These are phyloP conservation scores for Suhomyces yuchorum DNA, from an alignment of 1,139 yeast species.

Conservation along the genomic window DNA sequence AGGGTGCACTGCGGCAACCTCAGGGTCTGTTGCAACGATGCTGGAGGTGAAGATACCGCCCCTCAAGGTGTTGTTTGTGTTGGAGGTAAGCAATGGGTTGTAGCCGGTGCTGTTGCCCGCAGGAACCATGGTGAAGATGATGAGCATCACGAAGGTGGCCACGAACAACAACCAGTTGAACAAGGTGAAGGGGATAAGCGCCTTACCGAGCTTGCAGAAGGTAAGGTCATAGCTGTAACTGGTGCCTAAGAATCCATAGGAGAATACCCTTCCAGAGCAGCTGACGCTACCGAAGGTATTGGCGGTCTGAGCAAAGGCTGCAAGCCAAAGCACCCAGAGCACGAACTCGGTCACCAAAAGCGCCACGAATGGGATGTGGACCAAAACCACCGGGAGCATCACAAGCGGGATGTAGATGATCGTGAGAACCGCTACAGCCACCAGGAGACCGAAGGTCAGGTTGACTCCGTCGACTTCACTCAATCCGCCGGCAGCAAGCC, in stretches of 20 bases:
- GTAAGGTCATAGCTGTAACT: not conserved
- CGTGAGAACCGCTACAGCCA: conserved; percentile 25
- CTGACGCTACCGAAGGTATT: conserved; percentile 24
- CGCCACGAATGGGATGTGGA: conserved; percentile 18
- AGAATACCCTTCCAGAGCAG: conserved; percentile 18
- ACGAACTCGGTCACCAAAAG: conserved; percentile 26
- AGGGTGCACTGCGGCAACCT: not conserved
- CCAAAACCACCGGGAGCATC: conserved; percentile 19
- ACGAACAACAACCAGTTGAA: conserved; percentile 32
- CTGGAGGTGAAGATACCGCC: conserved; percentile 9
- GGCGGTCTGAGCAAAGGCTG: conserved; percentile 27
- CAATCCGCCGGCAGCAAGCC: conserved; percentile 29
- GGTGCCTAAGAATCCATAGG: not conserved
- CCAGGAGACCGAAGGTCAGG: conserved; percentile 25
- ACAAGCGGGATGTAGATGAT: conserved; percentile 24
- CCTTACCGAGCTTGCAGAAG: conserved; percentile 31
- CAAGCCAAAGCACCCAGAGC: conserved; percentile 22
- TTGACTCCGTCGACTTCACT: conserved; percentile 16
- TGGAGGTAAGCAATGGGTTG: conserved; percentile 1
- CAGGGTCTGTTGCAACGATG: not conserved
- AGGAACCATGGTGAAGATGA: conserved; percentile 29
- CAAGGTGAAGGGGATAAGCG: conserved; percentile 33
- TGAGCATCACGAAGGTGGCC: conserved; percentile 24
- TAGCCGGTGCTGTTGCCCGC: not conserved
- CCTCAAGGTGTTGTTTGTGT: not conserved